phyloP scores from a whole-genome alignment of 257 asterid species.

The Scutellaria barbata region DNA sequence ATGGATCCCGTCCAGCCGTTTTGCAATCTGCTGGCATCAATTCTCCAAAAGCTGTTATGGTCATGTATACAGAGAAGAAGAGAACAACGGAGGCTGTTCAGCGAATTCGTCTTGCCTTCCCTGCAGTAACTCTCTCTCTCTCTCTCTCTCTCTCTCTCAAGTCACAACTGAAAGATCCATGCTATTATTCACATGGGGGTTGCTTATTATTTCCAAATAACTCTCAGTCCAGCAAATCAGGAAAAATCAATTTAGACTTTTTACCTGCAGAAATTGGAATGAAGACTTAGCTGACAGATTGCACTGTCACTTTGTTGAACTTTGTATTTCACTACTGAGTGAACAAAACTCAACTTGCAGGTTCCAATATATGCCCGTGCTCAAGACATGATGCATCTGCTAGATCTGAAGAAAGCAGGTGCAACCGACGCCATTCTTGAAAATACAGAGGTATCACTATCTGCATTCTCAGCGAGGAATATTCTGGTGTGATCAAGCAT shows the following conservation, averaged over 20 bases:
- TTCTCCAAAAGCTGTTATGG: conserved; percentile 95
- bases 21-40: conserved; percentile 92
- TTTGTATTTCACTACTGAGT: background rate
- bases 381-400: conserved; percentile 79
- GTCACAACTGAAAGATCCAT: too few species aligned
- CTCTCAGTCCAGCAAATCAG: too few species aligned
- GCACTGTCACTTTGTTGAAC: background rate
- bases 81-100: conserved; percentile 84
- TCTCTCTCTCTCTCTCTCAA: conserved; percentile 16
- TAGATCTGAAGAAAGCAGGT: conserved; percentile 90
- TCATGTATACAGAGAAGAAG: conserved; percentile 79
- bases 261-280: too few species aligned
- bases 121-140: conserved; percentile 59
- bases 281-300: too few species aligned
- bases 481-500: conserved; percentile 14
- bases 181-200: background rate
- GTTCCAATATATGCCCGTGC: conserved; percentile 95
- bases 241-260: too few species aligned
- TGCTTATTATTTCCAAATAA: too few species aligned
- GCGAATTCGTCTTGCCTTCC: conserved; percentile 91
- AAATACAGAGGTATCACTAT: conserved; percentile 75
- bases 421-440: conserved; percentile 97
- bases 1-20: conserved; percentile 97
- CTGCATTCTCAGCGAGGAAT: conserved; percentile 4
- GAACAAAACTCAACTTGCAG: conserved; percentile 44